Evolutionary conservation across 78 protist genomes (phyloP).

Genomic region (Cyanophora paradoxa): DNA sequence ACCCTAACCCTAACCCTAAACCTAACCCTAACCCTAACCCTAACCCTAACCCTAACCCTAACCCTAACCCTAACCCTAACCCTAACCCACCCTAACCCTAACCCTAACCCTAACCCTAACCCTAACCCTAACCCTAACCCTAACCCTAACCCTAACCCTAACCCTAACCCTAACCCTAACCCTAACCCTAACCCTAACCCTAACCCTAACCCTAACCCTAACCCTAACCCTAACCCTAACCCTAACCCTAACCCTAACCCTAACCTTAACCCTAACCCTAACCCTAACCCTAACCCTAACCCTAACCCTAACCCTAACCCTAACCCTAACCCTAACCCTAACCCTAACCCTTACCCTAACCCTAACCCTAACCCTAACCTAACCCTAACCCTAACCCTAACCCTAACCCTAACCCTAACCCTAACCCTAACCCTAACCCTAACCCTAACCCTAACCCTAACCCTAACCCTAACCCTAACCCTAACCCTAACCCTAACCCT

Average conservation of each 20-base stretch:
- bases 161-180: not conserved
- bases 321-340: slow-evolving; percentile 5
- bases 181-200: not conserved
- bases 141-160: not conserved
- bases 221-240: not conserved
- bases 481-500: slow-evolving; percentile 5
- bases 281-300: slow-evolving; percentile 5
- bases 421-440: slow-evolving; percentile 5
- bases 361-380: too few species aligned
- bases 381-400: not conserved
- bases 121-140: not conserved
- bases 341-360: slow-evolving; percentile 3
- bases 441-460: slow-evolving; percentile 5
- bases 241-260: not conserved
- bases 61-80: not conserved
- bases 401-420: slow-evolving; percentile 6
- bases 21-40: slow-evolving; percentile 6
- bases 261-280: not conserved
- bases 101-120: not conserved
- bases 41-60: not conserved
- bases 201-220: not conserved
- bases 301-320: slow-evolving; percentile 6
- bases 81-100: too few species aligned
- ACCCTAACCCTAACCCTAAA: slow-evolving; percentile 2
- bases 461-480: slow-evolving; percentile 6